A percentile compares a stretch with the other conserved stretches of the same genome.
Evolutionary conservation across 176 grass and related monocot species (phyloP).

Genomic region (Paspalum notatum): DNA sequence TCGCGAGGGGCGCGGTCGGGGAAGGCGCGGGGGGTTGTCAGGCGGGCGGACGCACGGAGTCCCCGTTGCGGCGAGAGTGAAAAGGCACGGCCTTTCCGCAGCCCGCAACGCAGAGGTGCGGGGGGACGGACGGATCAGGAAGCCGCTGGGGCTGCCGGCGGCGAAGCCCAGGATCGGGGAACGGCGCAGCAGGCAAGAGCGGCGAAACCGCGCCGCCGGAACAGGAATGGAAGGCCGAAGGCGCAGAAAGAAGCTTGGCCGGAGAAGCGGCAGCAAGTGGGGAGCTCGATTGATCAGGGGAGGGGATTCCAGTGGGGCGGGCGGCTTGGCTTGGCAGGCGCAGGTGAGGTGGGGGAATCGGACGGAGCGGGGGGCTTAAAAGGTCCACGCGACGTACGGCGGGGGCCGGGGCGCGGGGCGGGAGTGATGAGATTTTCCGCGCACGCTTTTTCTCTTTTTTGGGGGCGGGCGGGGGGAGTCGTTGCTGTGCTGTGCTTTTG

Average conservation of each 20-base stretch:
- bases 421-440: conserved; percentile 43
- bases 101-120: not conserved
- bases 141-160: not conserved
- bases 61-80: conserved; percentile 27
- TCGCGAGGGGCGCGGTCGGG: conserved; percentile 17
- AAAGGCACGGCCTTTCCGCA: not conserved
- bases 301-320: not conserved
- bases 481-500: not conserved
- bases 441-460: conserved; percentile 14
- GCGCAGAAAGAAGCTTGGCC: not conserved
- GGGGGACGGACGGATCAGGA: conserved; percentile 40
- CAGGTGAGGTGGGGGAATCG: conserved; percentile 27
- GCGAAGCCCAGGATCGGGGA: not conserved
- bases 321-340: not conserved
- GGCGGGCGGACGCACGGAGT: not conserved
- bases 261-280: not conserved
- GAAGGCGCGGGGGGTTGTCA: not conserved
- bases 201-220: conserved; percentile 26
- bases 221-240: not conserved
- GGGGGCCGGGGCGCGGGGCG: no score
- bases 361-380: conserved; percentile 35
- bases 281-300: conserved; percentile 13
- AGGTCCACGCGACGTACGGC: conserved; percentile 31
- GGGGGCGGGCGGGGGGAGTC: not conserved
- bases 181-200: not conserved